Conservation (phyloP, 768 basidiomycete species). For the Fistulinella prunicolor region DNA sequence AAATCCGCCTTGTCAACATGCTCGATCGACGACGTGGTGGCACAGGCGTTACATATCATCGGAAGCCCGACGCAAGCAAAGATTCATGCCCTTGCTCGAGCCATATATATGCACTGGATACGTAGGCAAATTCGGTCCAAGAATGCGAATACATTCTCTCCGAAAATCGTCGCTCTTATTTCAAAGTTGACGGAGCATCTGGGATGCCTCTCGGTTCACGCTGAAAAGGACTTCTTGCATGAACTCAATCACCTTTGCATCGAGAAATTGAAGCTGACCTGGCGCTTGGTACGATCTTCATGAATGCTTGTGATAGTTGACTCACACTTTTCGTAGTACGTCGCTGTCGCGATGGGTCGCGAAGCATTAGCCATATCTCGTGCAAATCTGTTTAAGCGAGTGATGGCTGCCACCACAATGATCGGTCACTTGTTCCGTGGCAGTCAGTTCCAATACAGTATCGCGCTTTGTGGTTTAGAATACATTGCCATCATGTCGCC, state of each 20-base stretch:
- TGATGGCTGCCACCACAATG: conserved; percentile 18
- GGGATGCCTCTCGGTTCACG: conserved; percentile 4
- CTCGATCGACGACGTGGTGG: conserved; percentile 9
- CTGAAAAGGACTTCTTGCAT: conserved; percentile 9
- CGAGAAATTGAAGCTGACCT: conserved; percentile 11
- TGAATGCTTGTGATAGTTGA: neutral
- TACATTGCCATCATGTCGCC: conserved; percentile 16
- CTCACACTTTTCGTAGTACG: conserved; percentile 14
- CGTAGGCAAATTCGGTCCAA: conserved; percentile 11
- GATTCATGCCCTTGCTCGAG: conserved; percentile 9
- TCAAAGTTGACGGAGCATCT: conserved; percentile 6
- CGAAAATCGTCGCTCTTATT: conserved; percentile 7
- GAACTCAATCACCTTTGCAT: conserved; percentile 10
- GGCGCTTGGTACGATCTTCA: conserved; percentile 15
- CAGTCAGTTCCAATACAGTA: conserved; percentile 7
- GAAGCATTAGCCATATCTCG: neutral
- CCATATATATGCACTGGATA: conserved; percentile 14
- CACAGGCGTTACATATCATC: conserved; percentile 8
- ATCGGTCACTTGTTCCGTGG: conserved; percentile 13
- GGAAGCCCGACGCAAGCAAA: conserved; percentile 10
- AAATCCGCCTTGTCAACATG: conserved; percentile 3
- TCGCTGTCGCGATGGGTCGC: neutral
- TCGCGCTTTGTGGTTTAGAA: conserved; percentile 4
- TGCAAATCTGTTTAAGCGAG: conserved; percentile 8
- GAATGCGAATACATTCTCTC: conserved; percentile 6